Base-by-base conservation (phyloP, 345 rosid species). In the Citrus mangshanensis region DNA sequence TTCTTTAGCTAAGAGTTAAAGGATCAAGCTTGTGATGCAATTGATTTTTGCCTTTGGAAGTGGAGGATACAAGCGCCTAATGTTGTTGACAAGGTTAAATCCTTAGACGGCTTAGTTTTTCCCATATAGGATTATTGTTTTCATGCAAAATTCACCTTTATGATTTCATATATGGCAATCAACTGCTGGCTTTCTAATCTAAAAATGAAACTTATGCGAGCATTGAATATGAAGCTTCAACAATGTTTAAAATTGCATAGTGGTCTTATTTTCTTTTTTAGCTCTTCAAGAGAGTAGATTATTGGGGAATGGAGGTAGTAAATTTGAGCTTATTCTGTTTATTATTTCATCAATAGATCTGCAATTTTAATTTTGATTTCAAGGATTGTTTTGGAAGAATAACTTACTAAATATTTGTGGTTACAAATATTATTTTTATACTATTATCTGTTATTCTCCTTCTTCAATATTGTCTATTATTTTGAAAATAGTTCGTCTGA, bases 131-230 rank as follows among this genome's bases (percentile, higher is more conserved):
- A 76, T 77, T 69, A 30, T 54, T 72, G 49, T 30, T 27, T 82
- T 7, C 64, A 49, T 80, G 30, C 70, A 28, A 60, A n/a, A 34
- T 60, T 80, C 55, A 68, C 72, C 80, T 60, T 63, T 74, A 10
- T 76, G 61, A 65, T 76, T 37, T 21, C 77, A 28, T 71, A 5
- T 84, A 40, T 74, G 83, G 88, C 92, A 94, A 98, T 94, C 84
- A 97, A 93, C 87, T 94, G 98, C 91, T 97, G 98, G 99, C 98
- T 98, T 64, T 94, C 98, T 58, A 96, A 92, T 97, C 98, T 84
- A 97, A 95, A 78, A 91, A 90, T 72, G 98, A 94, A 83, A 94
- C 98, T 78, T 97, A 86, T 73, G 98, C 94, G 66, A 97, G 93
- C 91, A 89, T 94, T 74, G 98, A 97, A 80, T 93, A 97, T 76